Conservation (phyloP, 2,329 filamentous ascomycete species). For the Neodidymelliopsis sp. region DNA sequence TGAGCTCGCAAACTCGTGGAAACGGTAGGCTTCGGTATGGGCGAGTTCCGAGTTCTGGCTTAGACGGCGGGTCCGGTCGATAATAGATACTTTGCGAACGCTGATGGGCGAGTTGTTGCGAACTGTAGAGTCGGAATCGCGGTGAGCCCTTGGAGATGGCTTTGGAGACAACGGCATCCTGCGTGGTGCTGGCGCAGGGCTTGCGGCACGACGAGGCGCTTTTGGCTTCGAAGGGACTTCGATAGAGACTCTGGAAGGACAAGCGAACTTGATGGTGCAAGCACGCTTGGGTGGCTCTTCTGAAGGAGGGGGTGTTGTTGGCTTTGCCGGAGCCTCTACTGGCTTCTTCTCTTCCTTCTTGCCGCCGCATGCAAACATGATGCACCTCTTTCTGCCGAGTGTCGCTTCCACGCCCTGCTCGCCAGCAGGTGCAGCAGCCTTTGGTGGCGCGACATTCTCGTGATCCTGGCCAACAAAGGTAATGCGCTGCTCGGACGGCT, state of each 20-base stretch:
- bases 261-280: constrained; percentile 77
- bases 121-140: constrained; percentile 60
- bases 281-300: constrained; percentile 59
- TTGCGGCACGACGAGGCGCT: constrained; percentile 53
- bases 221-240: constrained; percentile 44
- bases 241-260: constrained; percentile 62
- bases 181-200: constrained; percentile 50
- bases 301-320: constrained; percentile 23
- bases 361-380: constrained; percentile 83
- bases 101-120: constrained; percentile 57
- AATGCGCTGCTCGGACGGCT: constrained; percentile 48
- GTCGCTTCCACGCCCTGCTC: constrained; percentile 69
- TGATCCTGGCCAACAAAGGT: constrained; percentile 47
- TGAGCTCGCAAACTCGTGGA: constrained; percentile 92
- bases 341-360: constrained; percentile 56
- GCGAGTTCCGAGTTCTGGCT: constrained; percentile 52
- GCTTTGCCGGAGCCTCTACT: constrained; percentile 27
- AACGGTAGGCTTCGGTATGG: constrained; percentile 66
- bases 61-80: constrained; percentile 44
- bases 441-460: constrained; percentile 26
- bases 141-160: constrained; percentile 46
- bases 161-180: constrained; percentile 42
- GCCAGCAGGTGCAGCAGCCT: constrained; percentile 35
- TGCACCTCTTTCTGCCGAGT: constrained; percentile 82
- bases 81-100: constrained; percentile 48